Evolutionary conservation across 2,329 filamentous ascomycete genomes (phyloP).

Genomic region (Davidsoniella virescens): DNA sequence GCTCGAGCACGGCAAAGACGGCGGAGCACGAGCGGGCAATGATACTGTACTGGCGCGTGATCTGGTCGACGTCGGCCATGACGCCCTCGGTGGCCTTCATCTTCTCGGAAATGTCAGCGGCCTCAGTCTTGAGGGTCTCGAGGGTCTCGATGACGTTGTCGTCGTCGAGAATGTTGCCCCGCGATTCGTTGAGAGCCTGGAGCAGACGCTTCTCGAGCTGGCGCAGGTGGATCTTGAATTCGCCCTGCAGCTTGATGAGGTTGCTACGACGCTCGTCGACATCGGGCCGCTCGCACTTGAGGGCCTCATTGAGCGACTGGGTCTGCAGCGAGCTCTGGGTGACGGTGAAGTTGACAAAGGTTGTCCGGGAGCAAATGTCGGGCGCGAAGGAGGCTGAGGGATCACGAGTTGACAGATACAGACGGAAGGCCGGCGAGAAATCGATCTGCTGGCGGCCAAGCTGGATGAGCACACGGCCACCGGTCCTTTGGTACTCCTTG

Average conservation of each 20-base stretch:
- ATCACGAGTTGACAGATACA: constrained; percentile 89
- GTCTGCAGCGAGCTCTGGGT: constrained; percentile 98
- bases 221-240: constrained; percentile 96
- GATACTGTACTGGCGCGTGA: constrained; percentile 84
- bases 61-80: constrained; percentile 93
- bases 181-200: constrained; percentile 91
- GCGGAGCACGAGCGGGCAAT: constrained; percentile 92
- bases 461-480: constrained; percentile 93
- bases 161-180: constrained; percentile 94
- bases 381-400: constrained; percentile 91
- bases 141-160: constrained; percentile 96
- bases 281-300: constrained; percentile 94
- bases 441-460: constrained; percentile 98
- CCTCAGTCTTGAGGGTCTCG: constrained; percentile 94
- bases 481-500: constrained; percentile 98
- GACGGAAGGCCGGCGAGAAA: constrained; percentile 89
- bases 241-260: constrained; percentile 94
- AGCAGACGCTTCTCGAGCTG: constrained; percentile 88
- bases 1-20: constrained; percentile 90
- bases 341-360: constrained; percentile 98
- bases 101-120: constrained; percentile 88
- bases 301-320: constrained; percentile 89
- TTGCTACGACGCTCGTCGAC: constrained; percentile 93
- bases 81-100: constrained; percentile 94
- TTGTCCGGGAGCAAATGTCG: constrained; percentile 94